Percentiles rank a stretch among this genome's conserved stretches.
These are phyloP conservation scores for Dendrobium huoshanense DNA, from an alignment of 106 monocot genomes.

Conservation along the genomic window DNA sequence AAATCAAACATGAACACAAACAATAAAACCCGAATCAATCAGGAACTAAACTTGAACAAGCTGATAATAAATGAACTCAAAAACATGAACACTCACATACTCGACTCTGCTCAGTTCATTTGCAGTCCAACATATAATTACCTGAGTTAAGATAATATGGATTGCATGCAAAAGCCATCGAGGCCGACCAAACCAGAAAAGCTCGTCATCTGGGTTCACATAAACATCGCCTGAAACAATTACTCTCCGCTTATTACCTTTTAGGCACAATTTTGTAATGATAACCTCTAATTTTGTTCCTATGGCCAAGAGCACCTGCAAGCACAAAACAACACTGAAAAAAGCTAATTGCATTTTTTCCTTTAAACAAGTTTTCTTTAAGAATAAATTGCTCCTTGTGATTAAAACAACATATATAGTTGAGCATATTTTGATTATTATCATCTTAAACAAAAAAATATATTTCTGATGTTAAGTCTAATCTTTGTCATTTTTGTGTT, in stretches of 20 bases:
- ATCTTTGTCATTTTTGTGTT: too few species aligned
- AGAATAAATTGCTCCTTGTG: neutral
- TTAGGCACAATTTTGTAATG: conserved; percentile 32
- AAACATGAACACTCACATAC: too few species aligned
- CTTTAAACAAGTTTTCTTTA: neutral
- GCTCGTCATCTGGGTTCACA: conserved; percentile 28
- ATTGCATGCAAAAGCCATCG: conserved; percentile 30
- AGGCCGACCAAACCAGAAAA: conserved; percentile 41
- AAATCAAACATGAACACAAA: too few species aligned
- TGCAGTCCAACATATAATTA: neutral
- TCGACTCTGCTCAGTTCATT: too few species aligned
- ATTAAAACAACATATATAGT: neutral
- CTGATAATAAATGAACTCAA: too few species aligned
- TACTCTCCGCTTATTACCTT: conserved; percentile 14
- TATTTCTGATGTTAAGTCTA: too few species aligned
- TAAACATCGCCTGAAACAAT: conserved; percentile 20
- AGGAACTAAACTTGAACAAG: too few species aligned
- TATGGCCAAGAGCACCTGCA: conserved; percentile 47
- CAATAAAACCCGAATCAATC: too few species aligned
- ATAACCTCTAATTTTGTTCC: conserved; percentile 43
- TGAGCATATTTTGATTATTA: neutral
- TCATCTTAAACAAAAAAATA: neutral
- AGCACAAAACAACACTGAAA: neutral
- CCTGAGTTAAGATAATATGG: conserved; percentile 48
- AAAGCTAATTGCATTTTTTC: neutral